phyloP scores from a whole-genome alignment of 768 basidiomycete species.

The Tubosaeta sp. region DNA sequence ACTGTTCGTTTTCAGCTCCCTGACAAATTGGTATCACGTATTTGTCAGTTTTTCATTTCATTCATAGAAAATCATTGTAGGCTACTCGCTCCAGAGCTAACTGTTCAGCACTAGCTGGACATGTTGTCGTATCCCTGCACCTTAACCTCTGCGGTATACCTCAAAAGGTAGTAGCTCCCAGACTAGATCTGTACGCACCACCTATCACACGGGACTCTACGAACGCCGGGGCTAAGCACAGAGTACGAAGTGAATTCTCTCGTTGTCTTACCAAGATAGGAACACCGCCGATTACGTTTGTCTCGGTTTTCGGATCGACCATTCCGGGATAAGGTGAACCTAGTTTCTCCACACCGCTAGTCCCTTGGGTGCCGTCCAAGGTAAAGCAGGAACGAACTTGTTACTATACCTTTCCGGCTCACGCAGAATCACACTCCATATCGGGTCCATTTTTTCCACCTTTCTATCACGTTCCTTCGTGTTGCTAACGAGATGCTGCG shows the following conservation, averaged over 20 bases:
- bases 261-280: background rate
- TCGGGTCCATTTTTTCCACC: too few relatives aligned
- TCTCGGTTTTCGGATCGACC: background rate
- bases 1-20: background rate
- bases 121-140: background rate
- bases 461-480: too few relatives aligned
- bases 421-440: background rate
- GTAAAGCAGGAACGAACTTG: background rate
- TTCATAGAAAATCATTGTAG: background rate
- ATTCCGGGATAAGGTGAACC: background rate
- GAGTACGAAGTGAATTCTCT: background rate
- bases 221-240: background rate
- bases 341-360: background rate
- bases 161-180: background rate
- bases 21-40: background rate
- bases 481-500: too few relatives aligned
- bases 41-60: background rate
- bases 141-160: background rate
- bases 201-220: background rate
- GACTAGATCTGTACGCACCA: background rate
- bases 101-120: background rate
- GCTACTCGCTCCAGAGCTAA: background rate
- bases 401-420: background rate
- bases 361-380: background rate
- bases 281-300: background rate